These are phyloP conservation scores for Aspergillus steynii DNA, from an alignment of 495 filamentous ascomycete species.

Conservation along the genomic window DNA sequence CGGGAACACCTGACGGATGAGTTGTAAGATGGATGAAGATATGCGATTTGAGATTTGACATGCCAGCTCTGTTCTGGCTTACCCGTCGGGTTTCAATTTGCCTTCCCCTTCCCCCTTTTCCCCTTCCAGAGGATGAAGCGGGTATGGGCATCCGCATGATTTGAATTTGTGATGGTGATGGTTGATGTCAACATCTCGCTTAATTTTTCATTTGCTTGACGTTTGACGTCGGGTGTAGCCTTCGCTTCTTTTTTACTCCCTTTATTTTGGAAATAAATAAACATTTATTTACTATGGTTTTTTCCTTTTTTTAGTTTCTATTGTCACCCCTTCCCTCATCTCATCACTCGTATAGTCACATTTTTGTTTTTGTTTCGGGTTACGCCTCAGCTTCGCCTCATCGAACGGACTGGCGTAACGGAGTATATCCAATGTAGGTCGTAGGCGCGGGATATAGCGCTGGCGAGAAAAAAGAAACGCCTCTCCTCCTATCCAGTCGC, in stretches of 20 bases:
- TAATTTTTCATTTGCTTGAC: neutral
- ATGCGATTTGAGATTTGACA: neutral
- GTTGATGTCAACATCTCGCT: neutral
- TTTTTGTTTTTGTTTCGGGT: constrained; percentile 4
- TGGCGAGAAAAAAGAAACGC: neutral
- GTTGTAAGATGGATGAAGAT: constrained; percentile 3
- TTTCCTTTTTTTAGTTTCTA: neutral
- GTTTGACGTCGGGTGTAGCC: neutral
- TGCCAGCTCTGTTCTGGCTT: neutral
- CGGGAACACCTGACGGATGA: constrained; percentile 17
- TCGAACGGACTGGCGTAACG: neutral
- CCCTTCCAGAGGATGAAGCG: neutral
- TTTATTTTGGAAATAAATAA: no score
- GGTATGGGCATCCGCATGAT: neutral
- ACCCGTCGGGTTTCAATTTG: neutral
- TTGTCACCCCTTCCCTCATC: neutral
- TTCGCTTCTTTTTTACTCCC: neutral
- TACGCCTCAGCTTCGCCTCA: neutral
- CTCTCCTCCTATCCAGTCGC: neutral
- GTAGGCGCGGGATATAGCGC: neutral
- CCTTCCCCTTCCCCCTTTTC: neutral
- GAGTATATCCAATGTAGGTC: neutral
- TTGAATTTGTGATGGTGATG: neutral
- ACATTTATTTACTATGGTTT: neutral
- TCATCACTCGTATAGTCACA: neutral